Evolutionary conservation across 2,329 filamentous ascomycete genomes (phyloP).

Genomic region (Ramularia endophylla): DNA sequence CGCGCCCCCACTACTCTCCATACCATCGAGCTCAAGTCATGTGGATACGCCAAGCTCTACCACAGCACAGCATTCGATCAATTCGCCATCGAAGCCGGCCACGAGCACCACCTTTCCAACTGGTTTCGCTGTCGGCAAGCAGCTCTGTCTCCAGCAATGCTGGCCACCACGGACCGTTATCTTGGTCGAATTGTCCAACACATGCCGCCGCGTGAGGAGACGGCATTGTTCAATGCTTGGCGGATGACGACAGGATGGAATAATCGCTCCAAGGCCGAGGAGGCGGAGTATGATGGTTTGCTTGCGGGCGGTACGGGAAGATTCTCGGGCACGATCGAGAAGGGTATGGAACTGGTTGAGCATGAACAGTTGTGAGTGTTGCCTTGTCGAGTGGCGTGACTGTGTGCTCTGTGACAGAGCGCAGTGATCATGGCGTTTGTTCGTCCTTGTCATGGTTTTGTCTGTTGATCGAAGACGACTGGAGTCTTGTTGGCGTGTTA

Average conservation of each 20-base stretch:
- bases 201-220: conserved; percentile 29
- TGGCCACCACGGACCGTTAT: conserved; percentile 31
- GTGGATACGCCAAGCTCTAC: conserved; percentile 52
- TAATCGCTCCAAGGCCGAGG: conserved; percentile 29
- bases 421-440: too few relatives aligned
- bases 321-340: conserved; percentile 27
- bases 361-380: background rate
- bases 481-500: too few relatives aligned
- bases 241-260: conserved; percentile 30
- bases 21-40: conserved; percentile 52
- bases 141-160: conserved; percentile 33
- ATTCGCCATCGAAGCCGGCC: conserved; percentile 25
- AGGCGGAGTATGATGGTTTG: conserved; percentile 37
- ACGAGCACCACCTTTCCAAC: conserved; percentile 11
- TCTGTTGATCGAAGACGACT: too few relatives aligned
- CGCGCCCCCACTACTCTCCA: conserved; percentile 31
- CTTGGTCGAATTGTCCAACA: conserved; percentile 38
- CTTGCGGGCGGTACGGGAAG: conserved; percentile 37
- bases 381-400: too few relatives aligned
- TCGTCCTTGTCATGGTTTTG: too few relatives aligned
- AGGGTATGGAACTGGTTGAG: conserved; percentile 1
- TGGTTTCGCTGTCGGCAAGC: conserved; percentile 30
- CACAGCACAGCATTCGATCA: conserved; percentile 30
- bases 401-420: too few relatives aligned
- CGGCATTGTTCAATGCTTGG: conserved; percentile 27